Conservation (phyloP, 2,329 filamentous ascomycete species). For the Ascochyta koolunga region DNA sequence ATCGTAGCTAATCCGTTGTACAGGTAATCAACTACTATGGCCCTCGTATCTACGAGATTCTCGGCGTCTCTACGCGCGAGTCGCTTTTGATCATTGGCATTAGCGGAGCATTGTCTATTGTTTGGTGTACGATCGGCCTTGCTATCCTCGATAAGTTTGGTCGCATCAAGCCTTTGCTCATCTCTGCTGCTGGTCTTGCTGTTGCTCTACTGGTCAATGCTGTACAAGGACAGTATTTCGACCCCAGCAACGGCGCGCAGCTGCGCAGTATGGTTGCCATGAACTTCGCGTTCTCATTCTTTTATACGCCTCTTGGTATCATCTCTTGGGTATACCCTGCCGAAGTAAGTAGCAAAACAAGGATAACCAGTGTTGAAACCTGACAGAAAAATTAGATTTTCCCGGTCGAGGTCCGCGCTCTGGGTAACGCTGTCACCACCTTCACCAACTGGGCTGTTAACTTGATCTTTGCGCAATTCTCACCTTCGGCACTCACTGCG, state of each 20-base stretch:
- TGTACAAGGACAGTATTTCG: constrained; percentile 48
- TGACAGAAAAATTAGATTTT: constrained; percentile 42
- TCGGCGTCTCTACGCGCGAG: constrained; percentile 53
- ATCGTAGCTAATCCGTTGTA: background rate
- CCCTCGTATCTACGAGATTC: constrained; percentile 51
- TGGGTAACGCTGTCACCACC: constrained; percentile 53
- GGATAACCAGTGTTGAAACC: background rate
- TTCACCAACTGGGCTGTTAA: constrained; percentile 56
- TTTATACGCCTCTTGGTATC: constrained; percentile 53
- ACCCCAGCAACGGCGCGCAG: constrained; percentile 43
- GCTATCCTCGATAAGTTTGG: constrained; percentile 55
- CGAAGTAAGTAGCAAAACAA: constrained; percentile 30
- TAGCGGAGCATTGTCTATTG: constrained; percentile 56
- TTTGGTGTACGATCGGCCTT: constrained; percentile 56
- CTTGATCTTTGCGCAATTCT: constrained; percentile 58
- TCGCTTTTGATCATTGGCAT: constrained; percentile 60
- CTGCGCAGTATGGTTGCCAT: constrained; percentile 55
- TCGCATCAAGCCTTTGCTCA: constrained; percentile 57
- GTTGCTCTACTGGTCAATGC: constrained; percentile 44
- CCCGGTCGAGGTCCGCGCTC: constrained; percentile 51
- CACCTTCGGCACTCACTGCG: constrained; percentile 48
- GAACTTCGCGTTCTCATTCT: constrained; percentile 56
- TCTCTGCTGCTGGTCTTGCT: constrained; percentile 51
- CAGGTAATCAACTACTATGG: constrained; percentile 48
- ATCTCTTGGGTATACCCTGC: constrained; percentile 57